A percentile compares a stretch with the other conserved stretches of the same genome.
phyloP scores from a whole-genome alignment of 2,329 filamentous ascomycete genomes.

The Colletotrichum sp. region DNA sequence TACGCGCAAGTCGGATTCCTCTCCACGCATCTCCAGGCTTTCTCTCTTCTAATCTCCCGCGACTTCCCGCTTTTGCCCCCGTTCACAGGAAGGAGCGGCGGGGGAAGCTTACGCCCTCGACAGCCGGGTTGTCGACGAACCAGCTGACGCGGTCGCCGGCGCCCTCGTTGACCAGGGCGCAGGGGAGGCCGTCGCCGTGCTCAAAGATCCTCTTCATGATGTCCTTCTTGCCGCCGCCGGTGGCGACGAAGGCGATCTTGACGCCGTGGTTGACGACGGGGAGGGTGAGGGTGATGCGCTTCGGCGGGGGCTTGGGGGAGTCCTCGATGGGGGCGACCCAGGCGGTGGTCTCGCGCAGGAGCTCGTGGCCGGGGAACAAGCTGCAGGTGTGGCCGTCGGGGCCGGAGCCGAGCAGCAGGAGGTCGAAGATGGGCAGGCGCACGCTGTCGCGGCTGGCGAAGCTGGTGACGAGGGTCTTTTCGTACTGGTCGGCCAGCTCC shows the following conservation, averaged over 20 bases:
- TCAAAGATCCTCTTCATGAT: slow-evolving; percentile 94
- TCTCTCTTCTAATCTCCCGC: not conserved
- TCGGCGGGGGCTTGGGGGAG: slow-evolving; percentile 91
- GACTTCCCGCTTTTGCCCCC: not conserved
- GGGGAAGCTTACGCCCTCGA: slow-evolving; percentile 85
- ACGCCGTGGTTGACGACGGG: slow-evolving; percentile 89
- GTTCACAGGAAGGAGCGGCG: slow-evolving; percentile 67
- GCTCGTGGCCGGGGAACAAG: slow-evolving; percentile 87
- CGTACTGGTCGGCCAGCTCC: slow-evolving; percentile 92
- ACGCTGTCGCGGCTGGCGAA: slow-evolving; percentile 95
- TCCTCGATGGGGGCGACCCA: slow-evolving; percentile 94
- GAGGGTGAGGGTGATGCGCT: slow-evolving; percentile 89
- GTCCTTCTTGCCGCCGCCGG: slow-evolving; percentile 86
- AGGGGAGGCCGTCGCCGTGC: slow-evolving; percentile 80
- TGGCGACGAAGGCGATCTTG: slow-evolving; percentile 90
- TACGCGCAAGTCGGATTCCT: not conserved
- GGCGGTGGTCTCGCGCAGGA: slow-evolving; percentile 84
- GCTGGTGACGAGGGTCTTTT: slow-evolving; percentile 81
- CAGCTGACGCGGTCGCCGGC: slow-evolving; percentile 89
- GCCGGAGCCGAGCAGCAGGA: slow-evolving; percentile 90
- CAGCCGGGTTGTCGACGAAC: slow-evolving; percentile 89
- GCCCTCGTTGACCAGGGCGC: slow-evolving; percentile 84
- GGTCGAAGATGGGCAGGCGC: slow-evolving; percentile 92
- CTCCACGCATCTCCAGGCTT: not conserved
- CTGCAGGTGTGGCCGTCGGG: slow-evolving; percentile 98